A percentile compares a stretch with the other conserved stretches of the same genome.
Evolutionary conservation across 23 red algal species (phyloP).

Genomic region (Rhodosorus marinus): DNA sequence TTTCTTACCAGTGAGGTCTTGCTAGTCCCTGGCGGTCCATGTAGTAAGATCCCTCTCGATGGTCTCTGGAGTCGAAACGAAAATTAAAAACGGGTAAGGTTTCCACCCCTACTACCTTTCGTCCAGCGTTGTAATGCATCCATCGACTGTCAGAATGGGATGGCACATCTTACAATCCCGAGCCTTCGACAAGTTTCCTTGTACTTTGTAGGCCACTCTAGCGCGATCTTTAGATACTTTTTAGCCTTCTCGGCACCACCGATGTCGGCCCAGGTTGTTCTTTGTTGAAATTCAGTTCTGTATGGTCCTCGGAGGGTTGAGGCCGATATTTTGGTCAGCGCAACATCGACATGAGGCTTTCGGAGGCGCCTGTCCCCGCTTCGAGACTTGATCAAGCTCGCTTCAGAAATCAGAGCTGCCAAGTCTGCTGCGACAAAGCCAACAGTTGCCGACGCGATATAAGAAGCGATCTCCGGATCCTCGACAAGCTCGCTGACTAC

Average conservation of each 20-base stretch:
- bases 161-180: no score
- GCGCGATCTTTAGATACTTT: background rate
- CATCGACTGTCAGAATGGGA: no score
- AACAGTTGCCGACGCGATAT: no score
- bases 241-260: background rate
- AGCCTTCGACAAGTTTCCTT: background rate
- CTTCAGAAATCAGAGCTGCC: background rate
- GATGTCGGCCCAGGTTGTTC: background rate
- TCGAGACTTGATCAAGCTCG: background rate
- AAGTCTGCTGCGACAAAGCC: background rate
- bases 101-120: no score
- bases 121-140: no score
- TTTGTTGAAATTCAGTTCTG: background rate
- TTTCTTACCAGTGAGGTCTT: constrained; percentile 86
- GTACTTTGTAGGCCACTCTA: background rate
- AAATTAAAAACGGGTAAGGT: no score
- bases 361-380: background rate
- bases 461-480: no score
- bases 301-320: background rate
- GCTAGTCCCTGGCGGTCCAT: constrained; percentile 71
- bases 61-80: no score
- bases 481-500: constrained; percentile 11
- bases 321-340: background rate
- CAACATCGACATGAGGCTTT: background rate
- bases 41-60: constrained; percentile 59